Percentiles rank a stretch among this genome's conserved stretches.
Conservation (phyloP, 2,329 filamentous ascomycete species). For the Colletotrichum musicola region DNA sequence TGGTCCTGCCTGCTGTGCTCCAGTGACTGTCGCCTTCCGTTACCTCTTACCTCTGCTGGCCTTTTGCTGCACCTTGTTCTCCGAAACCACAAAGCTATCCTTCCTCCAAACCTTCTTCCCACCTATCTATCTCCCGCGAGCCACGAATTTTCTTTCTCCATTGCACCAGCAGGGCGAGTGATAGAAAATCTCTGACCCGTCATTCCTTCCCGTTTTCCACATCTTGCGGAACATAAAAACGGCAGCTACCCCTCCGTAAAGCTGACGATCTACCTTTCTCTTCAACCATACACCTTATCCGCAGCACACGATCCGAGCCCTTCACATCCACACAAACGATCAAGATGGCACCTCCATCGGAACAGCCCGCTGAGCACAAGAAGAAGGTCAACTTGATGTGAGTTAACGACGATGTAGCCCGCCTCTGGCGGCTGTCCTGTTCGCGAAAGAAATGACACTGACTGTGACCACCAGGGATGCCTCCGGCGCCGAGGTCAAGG, state of each 20-base stretch:
- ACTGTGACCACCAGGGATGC: slow-evolving; percentile 74
- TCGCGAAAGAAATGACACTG: slow-evolving; percentile 47
- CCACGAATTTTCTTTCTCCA: slow-evolving; percentile 28
- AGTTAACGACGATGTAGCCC: slow-evolving; percentile 49
- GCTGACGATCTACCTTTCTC: slow-evolving; percentile 34
- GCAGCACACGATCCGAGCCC: slow-evolving; percentile 28
- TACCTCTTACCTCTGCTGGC: slow-evolving; percentile 29
- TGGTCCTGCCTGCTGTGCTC: slow-evolving; percentile 28
- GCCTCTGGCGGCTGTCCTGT: slow-evolving; percentile 17
- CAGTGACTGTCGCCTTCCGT: slow-evolving; percentile 35
- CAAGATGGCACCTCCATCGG: slow-evolving; percentile 80
- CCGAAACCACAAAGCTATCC: slow-evolving; percentile 32
- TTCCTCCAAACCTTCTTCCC: slow-evolving; percentile 17
- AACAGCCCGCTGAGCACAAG: slow-evolving; percentile 67
- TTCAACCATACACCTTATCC: slow-evolving; percentile 13
- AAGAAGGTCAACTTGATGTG: slow-evolving; percentile 88
- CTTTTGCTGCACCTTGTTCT: slow-evolving; percentile 30
- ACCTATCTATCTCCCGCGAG: slow-evolving; percentile 34
- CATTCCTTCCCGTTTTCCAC: slow-evolving; percentile 21
- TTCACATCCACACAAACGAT: slow-evolving; percentile 39
- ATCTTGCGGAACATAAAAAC: slow-evolving; percentile 10
- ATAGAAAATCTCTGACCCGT: slow-evolving; percentile 3
- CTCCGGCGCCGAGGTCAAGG: slow-evolving; percentile 88
- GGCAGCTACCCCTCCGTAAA: slow-evolving; percentile 29
- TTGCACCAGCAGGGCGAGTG: slow-evolving; percentile 23